Base-by-base conservation (phyloP, 805 yeast species). In the Yamadazyma takamatsuzukensis region DNA sequence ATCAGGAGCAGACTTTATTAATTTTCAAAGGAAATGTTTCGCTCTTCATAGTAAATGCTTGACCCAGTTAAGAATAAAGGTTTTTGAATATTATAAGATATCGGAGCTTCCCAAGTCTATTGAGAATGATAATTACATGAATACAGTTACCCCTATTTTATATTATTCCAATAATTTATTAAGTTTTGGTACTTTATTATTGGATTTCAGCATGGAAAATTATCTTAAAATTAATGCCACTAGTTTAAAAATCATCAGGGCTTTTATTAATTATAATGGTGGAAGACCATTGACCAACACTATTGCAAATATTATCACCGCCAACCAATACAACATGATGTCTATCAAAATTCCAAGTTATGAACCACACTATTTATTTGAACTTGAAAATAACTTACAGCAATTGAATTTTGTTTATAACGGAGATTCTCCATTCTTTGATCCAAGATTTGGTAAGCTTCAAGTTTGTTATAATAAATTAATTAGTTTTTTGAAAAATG, bases 281-380 rank as follows among this genome's bases (percentile, higher is more conserved):
- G 30, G 33, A 3, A 34, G 44, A 27, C 33, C 29, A 3, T 29
- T 34, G 4, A 25, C 19, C 3, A 21, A 29, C 24, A 18, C 34
- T 18, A 36, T 42, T 5, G 15, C 25, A 6, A 18, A 31, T 6
- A 30, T 42, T 7, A 8, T 35, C 9, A 25, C 31, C n/a, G 22
- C 36, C 4, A 25, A 32, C n/a, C 46, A 42, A 21, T 39, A 33
- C 23, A 33, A 45, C 23, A 37, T 45, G 8, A 35, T 46, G 13
- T 33, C 48, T 15, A 43, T 54, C 5, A 39, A 46, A 22, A 34
- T 59, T 18, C 59, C 59, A 15, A 28, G 47, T 2, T 56, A 56
- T 36, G 41, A 47, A 21, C 55, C 59, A 2, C 18, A 36, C 8
- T 47, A 46, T 26, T 24, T 54, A 8, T 27, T 27, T 25, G 60